Evolutionary conservation across 768 basidiomycete genomes (phyloP).

Genomic region (Leccinum subtestaceum): DNA sequence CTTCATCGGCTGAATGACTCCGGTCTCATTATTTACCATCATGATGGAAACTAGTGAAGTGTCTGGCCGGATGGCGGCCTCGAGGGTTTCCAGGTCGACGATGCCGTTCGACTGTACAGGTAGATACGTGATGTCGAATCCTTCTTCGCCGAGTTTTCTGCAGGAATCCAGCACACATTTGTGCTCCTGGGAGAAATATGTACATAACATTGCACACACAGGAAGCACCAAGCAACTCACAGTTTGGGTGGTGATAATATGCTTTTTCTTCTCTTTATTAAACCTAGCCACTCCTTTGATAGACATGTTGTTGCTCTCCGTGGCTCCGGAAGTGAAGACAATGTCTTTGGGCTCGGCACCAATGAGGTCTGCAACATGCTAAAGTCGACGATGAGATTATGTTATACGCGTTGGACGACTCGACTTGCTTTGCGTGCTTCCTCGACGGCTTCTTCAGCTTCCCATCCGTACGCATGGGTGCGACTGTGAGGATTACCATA

Average conservation of each 20-base stretch:
- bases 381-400: constrained; percentile 4
- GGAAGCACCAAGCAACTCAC: constrained; percentile 41
- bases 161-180: constrained; percentile 99
- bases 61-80: constrained; percentile 86
- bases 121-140: constrained; percentile 97
- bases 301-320: constrained; percentile 96
- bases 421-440: constrained; percentile 73
- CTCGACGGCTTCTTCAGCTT: constrained; percentile 93
- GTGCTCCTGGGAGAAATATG: constrained; percentile 67
- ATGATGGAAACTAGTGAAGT: constrained; percentile 96
- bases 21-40: constrained; percentile 99
- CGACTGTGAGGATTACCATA: constrained; percentile 98
- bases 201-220: neutral
- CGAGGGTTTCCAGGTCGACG: constrained; percentile 73
- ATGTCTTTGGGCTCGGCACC: constrained; percentile 95
- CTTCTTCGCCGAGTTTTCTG: constrained; percentile 91
- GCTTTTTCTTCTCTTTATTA: constrained; percentile 88
- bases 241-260: constrained; percentile 93
- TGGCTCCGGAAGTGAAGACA: constrained; percentile 96
- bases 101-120: constrained; percentile 87
- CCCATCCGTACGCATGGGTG: constrained; percentile 99
- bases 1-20: constrained; percentile 95
- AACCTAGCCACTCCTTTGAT: constrained; percentile 97
- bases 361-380: constrained; percentile 91
- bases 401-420: constrained; percentile 7